Conservation (phyloP, 78 protist species). For the slime mould (Dictyostelium discoideum) region dicty_2.7 NC_007088.5:241501-242000, state of each 20-base stretch:
- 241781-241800: slow-evolving; percentile 43
- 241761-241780: slow-evolving; percentile 74
- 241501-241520: too few species aligned
- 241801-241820: slow-evolving; percentile 47
- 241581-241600: slow-evolving; percentile 56
- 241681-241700: slow-evolving; percentile 60
- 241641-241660: slow-evolving; percentile 81
- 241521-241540: too few species aligned
- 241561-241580: slow-evolving; percentile 73
- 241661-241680: slow-evolving; percentile 77
- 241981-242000: neutral
- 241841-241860: slow-evolving; percentile 72
- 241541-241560: neutral
- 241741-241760: slow-evolving; percentile 69
- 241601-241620: slow-evolving; percentile 77
- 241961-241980: neutral
- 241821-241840: slow-evolving; percentile 58
- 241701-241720: slow-evolving; percentile 43
- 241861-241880: slow-evolving; percentile 62
- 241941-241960: slow-evolving; percentile 25
- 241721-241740: slow-evolving; percentile 65
- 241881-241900: slow-evolving; percentile 45
- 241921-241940: slow-evolving; percentile 65
- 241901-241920: slow-evolving; percentile 16
- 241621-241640: slow-evolving; percentile 68